Conservation (phyloP, 306 rosid genomes). For the Calophaca sinica region DNA sequence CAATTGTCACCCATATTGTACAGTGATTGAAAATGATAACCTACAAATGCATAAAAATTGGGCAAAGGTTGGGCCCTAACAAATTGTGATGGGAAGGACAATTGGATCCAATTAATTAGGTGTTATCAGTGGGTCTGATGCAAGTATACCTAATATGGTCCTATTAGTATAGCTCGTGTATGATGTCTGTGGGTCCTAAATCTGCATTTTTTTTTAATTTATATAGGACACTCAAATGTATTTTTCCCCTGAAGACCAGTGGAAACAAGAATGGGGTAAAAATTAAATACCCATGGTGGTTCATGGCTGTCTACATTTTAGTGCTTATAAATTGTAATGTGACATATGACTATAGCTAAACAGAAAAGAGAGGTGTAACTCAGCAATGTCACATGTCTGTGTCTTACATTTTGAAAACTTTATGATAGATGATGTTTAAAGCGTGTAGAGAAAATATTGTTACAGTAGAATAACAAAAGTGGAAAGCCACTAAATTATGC, state of each 20-base stretch:
- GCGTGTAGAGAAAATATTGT: conserved; percentile 3
- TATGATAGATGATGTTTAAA: conserved; percentile 4
- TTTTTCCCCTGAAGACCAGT: not conserved
- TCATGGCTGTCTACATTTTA: not conserved
- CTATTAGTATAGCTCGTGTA: conserved; percentile 56
- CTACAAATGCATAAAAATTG: conserved; percentile 49
- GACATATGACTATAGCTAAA: conserved; percentile 6
- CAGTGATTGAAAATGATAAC: conserved; percentile 49
- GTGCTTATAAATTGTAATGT: conserved; percentile 7
- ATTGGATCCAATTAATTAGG: conserved; percentile 56
- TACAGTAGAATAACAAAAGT: no score
- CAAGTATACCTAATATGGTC: conserved; percentile 57
- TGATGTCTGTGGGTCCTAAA: conserved; percentile 58
- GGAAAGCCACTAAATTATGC: not conserved
- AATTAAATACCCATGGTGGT: not conserved
- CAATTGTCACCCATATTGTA: conserved; percentile 34
- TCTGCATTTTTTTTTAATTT: not conserved
- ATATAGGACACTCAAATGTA: not conserved
- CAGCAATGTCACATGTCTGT: conserved; percentile 38
- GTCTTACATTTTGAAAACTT: conserved; percentile 30
- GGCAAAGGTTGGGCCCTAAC: conserved; percentile 54
- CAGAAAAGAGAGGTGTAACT: not conserved
- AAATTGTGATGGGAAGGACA: conserved; percentile 51
- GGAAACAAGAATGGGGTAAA: not conserved
- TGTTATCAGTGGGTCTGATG: conserved; percentile 54